These are phyloP conservation scores for Marasmius fiardii DNA, from an alignment of 1,284 basidiomycete genomes.

Conservation along the genomic window DNA sequence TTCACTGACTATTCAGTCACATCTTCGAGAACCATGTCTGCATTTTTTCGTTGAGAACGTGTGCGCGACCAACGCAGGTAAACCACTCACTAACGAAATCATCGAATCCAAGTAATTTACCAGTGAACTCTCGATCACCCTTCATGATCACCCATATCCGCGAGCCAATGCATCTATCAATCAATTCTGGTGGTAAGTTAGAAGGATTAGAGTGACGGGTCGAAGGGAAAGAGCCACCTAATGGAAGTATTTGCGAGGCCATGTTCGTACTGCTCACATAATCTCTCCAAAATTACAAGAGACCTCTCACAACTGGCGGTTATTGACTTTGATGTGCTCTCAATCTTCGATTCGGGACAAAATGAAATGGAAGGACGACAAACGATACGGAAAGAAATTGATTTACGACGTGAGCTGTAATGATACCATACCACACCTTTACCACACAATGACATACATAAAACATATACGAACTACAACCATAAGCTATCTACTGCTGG, in stretches of 20 bases:
- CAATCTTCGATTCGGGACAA: neutral
- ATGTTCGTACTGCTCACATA: conserved; percentile 23
- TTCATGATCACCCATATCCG: conserved; percentile 98
- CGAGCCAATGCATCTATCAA: conserved; percentile 93
- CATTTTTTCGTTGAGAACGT: conserved; percentile 1
- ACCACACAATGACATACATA: neutral
- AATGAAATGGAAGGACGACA: neutral
- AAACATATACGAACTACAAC: conserved; percentile 1
- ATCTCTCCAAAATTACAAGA: neutral
- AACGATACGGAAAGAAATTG: neutral
- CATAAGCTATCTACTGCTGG: conserved; percentile 36
- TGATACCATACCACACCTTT: neutral
- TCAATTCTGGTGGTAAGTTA: conserved; percentile 60
- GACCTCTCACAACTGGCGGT: too few species aligned
- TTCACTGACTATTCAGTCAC: conserved; percentile 87
- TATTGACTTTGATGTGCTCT: neutral
- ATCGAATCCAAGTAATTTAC: conserved; percentile 95
- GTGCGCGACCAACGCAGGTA: neutral
- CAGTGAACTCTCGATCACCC: conserved; percentile 92
- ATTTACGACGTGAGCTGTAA: neutral
- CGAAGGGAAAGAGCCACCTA: conserved; percentile 31
- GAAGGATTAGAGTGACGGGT: conserved; percentile 3
- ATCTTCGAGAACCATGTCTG: conserved; percentile 98
- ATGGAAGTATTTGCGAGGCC: conserved; percentile 54
- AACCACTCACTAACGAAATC: conserved; percentile 97